Conservation (phyloP, 768 basidiomycete species). For the Pleurotus salmoneostramineus region DNA sequence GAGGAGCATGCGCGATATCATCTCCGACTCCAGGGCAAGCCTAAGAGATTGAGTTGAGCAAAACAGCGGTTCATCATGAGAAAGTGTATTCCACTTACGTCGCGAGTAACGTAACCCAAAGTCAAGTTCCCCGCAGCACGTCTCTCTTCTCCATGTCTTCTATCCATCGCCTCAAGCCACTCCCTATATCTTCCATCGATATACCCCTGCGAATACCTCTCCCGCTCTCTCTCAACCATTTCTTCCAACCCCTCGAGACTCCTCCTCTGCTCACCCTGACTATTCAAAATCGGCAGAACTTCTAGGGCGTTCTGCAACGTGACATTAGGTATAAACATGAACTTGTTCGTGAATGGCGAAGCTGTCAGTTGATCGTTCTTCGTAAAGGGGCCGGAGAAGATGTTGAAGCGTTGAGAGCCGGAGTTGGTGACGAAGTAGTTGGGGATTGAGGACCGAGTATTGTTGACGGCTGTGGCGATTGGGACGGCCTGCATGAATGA, state of each 20-base stretch:
- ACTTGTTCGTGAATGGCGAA: slow-evolving; percentile 64
- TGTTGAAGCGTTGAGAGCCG: slow-evolving; percentile 61
- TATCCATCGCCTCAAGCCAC: slow-evolving; percentile 61
- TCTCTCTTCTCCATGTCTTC: slow-evolving; percentile 28
- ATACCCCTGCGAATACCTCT: slow-evolving; percentile 42
- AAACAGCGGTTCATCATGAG: background rate
- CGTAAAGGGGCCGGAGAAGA: slow-evolving; percentile 69
- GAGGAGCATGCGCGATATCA: slow-evolving; percentile 60
- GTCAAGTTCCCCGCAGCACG: slow-evolving; percentile 49
- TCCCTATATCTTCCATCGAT: slow-evolving; percentile 45
- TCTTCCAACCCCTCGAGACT: slow-evolving; percentile 20
- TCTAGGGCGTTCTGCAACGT: slow-evolving; percentile 43
- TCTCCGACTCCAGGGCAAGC: slow-evolving; percentile 74
- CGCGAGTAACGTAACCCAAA: slow-evolving; percentile 71
- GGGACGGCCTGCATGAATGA: slow-evolving; percentile 41
- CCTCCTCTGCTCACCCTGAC: slow-evolving; percentile 30
- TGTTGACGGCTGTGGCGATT: slow-evolving; percentile 55
- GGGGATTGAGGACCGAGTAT: slow-evolving; percentile 54
- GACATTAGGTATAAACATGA: slow-evolving; percentile 59
- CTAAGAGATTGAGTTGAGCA: slow-evolving; percentile 22
- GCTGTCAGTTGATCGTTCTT: slow-evolving; percentile 79
- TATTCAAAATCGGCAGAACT: slow-evolving; percentile 52
- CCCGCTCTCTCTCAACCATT: slow-evolving; percentile 29
- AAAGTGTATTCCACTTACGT: slow-evolving; percentile 36
- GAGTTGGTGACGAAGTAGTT: slow-evolving; percentile 65